These are phyloP conservation scores for Narthecium ossifragum DNA, from an alignment of 106 monocot genomes.

Conservation along the genomic window DNA sequence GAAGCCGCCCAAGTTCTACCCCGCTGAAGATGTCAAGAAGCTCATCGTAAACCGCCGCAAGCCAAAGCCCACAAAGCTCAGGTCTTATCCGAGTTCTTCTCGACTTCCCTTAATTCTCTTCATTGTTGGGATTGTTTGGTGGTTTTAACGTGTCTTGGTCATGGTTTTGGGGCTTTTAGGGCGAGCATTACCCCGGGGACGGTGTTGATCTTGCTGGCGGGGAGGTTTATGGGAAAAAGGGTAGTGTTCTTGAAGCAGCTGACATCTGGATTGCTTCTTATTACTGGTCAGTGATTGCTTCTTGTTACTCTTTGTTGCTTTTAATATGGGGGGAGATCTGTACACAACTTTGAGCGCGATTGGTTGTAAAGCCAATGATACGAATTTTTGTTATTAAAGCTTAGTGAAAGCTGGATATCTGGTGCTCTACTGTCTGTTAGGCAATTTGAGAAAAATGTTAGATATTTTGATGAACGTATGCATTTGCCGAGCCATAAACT, in stretches of 20 bases:
- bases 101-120: neutral
- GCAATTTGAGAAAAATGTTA: too few species aligned
- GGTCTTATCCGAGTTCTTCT: neutral
- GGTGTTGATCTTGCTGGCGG: constrained; percentile 34
- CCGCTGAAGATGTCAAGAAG: constrained; percentile 56
- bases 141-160: neutral
- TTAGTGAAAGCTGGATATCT: too few species aligned
- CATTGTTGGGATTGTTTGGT: neutral
- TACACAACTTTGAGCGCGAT: too few species aligned
- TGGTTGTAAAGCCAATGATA: too few species aligned
- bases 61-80: constrained; percentile 53
- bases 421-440: too few species aligned
- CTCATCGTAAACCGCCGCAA: constrained; percentile 41
- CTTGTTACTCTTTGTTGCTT: too few species aligned
- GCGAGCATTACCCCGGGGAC: constrained; percentile 29
- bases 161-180: constrained; percentile 6
- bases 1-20: constrained; percentile 10
- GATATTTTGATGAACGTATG: too few species aligned
- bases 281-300: too few species aligned
- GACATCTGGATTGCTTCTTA: too few species aligned
- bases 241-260: constrained; percentile 71
- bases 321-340: too few species aligned
- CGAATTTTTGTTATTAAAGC: too few species aligned
- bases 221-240: constrained; percentile 45
- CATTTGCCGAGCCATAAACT: too few species aligned